Evolutionary conservation across 805 yeast species (phyloP).

Genomic region (Metschnikowia arizonensis): DNA sequence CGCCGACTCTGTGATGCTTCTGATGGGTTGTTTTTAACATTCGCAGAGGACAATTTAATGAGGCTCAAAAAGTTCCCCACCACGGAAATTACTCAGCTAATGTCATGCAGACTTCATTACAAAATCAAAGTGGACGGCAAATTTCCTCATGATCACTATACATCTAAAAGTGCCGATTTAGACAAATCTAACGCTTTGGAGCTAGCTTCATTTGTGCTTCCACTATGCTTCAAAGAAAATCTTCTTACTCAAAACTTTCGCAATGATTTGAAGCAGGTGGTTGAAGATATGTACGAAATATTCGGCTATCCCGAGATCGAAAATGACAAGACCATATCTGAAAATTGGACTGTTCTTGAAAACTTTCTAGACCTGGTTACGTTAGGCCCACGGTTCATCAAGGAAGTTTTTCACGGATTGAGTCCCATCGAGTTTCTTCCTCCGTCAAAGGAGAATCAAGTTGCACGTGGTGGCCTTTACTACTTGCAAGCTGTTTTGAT

Average conservation of each 20-base stretch:
- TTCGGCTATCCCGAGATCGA: conserved; percentile 61
- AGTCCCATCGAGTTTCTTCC: conserved; percentile 25
- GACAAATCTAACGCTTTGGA: conserved; percentile 28
- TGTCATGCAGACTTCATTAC: conserved; percentile 76
- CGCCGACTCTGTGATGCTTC: conserved; percentile 66
- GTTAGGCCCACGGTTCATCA: conserved; percentile 43
- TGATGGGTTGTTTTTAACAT: conserved; percentile 55
- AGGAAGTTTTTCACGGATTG: conserved; percentile 52
- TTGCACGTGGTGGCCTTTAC: conserved; percentile 55
- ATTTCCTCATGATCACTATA: conserved; percentile 62
- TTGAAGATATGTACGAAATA: conserved; percentile 69
- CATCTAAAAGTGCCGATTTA: conserved; percentile 27
- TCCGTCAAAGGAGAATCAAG: conserved; percentile 23
- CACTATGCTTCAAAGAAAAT: conserved; percentile 52
- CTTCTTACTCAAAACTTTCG: conserved; percentile 59
- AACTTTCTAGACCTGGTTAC: conserved; percentile 44
- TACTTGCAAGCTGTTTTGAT: conserved; percentile 65
- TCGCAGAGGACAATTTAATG: conserved; percentile 54
- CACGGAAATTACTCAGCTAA: conserved; percentile 67
- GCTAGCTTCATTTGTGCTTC: conserved; percentile 49
- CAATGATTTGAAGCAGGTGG: conserved; percentile 64
- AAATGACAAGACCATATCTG: conserved; percentile 37
- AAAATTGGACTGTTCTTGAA: conserved; percentile 45
- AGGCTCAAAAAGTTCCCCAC: conserved; percentile 48
- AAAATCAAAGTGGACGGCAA: conserved; percentile 54